phyloP scores from a whole-genome alignment of 2,329 filamentous ascomycete species.

The Onygenales sp. region DNA sequence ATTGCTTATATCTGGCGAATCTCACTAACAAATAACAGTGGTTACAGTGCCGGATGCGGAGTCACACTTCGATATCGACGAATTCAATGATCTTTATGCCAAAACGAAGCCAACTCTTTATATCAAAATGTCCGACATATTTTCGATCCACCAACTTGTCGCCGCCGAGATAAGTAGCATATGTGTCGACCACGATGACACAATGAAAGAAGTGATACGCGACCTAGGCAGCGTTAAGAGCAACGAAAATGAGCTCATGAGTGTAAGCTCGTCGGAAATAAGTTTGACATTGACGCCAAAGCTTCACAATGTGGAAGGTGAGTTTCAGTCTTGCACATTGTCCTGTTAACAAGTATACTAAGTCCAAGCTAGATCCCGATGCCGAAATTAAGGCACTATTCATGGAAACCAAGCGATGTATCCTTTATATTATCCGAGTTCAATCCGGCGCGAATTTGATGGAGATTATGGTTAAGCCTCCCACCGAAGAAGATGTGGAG shows the following conservation, averaged over 20 bases:
- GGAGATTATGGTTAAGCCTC: constrained; percentile 87
- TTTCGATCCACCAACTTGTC: constrained; percentile 85
- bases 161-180: constrained; percentile 68
- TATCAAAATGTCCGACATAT: constrained; percentile 97
- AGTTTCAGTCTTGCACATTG: constrained; percentile 11
- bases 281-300: constrained; percentile 84
- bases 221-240: constrained; percentile 93
- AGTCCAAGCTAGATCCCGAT: constrained; percentile 59
- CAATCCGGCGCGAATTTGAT: constrained; percentile 88
- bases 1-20: not conserved
- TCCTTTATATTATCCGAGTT: constrained; percentile 94
- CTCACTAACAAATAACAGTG: constrained; percentile 40
- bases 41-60: constrained; percentile 82
- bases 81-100: constrained; percentile 95
- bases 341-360: constrained; percentile 4
- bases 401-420: constrained; percentile 96
- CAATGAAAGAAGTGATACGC: constrained; percentile 81
- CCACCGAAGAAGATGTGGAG: constrained; percentile 75
- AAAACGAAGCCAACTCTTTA: constrained; percentile 97
- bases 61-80: constrained; percentile 91
- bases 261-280: constrained; percentile 78
- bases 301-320: constrained; percentile 71
- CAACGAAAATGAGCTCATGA: constrained; percentile 88
- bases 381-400: constrained; percentile 86
- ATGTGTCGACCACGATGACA: constrained; percentile 73